Base-by-base conservation (phyloP, 2,329 filamentous ascomycete species). In the Aspergillus neoniger region DNA sequence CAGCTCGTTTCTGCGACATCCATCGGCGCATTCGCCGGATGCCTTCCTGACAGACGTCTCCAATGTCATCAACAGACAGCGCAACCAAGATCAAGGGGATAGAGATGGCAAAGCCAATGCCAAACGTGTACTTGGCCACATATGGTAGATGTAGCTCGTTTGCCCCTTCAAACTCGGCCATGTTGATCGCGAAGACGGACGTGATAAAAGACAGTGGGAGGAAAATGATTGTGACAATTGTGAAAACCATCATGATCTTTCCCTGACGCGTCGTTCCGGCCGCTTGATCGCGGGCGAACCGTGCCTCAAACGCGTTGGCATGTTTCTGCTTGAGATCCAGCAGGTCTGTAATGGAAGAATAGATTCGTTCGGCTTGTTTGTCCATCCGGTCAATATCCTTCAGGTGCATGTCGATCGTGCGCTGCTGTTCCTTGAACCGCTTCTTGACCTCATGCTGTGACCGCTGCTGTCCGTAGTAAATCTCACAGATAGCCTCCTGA, bases 251-350 rank as follows among this genome's bases (percentile, higher is more conserved):
- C 62, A 86, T 81, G 0, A 82, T 85, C 58, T 83, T 83, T 2
- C 77, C 82, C 74, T 88, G 80, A 7, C 82, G 79, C 0, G 85
- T 84, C 0, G 86, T 87, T 1, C 84, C 83, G 2, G 84, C 81
- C 0, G 87, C 86, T 70, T 88, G 86, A 53, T 88, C 84, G 21
- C 77, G 74, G 3, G 75, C 74, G 59, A 78, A 88, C 2, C 86
- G 82, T 1, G 86, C 87, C 69, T 89, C 87, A 50, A 88, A 83
- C 0, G 85, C 86, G 72, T 89, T 89, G 64, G 86, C 86, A 60
- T 89, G 86, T 71, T 89, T 89, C 67, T 90, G 87, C 67, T 90
- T 90, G 1, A 89, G 79, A 64, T 89, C 87, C 0, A 90, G 81
- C 5, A 89, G 75, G 65, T 88, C 83, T 0, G 83, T 86, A 48